Base-by-base conservation (phyloP, 306 rosid genomes). In the Prunus padus region DNA sequence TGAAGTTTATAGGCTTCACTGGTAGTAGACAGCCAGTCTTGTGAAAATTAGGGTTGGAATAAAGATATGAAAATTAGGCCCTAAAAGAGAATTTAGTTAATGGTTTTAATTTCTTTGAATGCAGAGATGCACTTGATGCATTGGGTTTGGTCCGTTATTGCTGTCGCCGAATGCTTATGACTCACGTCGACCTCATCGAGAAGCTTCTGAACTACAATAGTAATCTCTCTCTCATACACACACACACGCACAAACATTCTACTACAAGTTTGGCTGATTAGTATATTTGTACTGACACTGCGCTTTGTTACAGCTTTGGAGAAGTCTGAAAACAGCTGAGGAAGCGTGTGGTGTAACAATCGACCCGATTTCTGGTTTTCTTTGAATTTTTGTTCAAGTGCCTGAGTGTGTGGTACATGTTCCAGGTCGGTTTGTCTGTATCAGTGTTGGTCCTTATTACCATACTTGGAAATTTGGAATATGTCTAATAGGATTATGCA, bases 131-230 rank as follows among this genome's bases (percentile, higher is more conserved):
- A 19, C 89, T 95, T 64, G 97, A 95, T 90, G 96, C 93, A 11
- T 69, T 95, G 91, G 91, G 89, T 11, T 81, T 95, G 86, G 97
- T 95, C 81, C 97, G 97, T 25, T 95, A 92, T 61, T 95, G 97
- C 76, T 95, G 97, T 72, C 86, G 99, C 74, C 84, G 97, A 25
- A 95, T 92, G 99, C 97, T 95, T 65, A 92, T 95, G 99, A 95
- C 99, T 54, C 98, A 92, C 55, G 99, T 92, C 33, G 99, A 95
- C 69, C 98, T 95, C 77, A 92, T 95, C 40, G 97, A 95, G 87
- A 95, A 95, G 93, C 93, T 92, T 79, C 87, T 95, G 74, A 92
- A 95, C 84, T 95, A 92, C 92, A 95, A 92, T 31, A 73, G 97
- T 95, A 88, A 88, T 65, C 15, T 77, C 23, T 9, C 51, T 14